Evolutionary conservation across 164 flowering plant genomes (phyloP).

Genomic region (Houttuynia cordata): DNA sequence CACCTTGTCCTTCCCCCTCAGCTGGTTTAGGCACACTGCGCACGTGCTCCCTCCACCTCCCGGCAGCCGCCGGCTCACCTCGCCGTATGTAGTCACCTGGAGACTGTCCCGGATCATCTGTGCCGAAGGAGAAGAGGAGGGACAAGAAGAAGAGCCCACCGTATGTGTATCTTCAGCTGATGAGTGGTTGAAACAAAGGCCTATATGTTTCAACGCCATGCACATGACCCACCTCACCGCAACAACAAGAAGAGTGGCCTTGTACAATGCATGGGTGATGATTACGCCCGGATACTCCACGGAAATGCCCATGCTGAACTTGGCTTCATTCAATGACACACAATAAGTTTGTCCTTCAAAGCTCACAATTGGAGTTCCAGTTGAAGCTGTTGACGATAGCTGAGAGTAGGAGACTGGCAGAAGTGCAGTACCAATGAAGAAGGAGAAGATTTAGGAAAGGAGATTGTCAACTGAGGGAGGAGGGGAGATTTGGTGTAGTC

Average conservation of each 20-base stretch:
- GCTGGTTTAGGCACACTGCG: slow-evolving; percentile 47
- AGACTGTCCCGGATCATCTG: slow-evolving; percentile 19
- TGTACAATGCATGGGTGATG: slow-evolving; percentile 21
- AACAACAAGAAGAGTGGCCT: slow-evolving; percentile 21
- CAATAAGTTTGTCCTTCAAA: no score
- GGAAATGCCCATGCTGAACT: slow-evolving; percentile 25
- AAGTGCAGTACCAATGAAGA: background rate
- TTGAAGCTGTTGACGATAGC: background rate
- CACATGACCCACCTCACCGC: slow-evolving; percentile 27
- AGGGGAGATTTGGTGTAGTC: slow-evolving; percentile 6
- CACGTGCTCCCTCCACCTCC: slow-evolving; percentile 20
- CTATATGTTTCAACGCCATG: slow-evolving; percentile 13
- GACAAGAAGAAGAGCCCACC: background rate
- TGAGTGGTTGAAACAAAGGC: background rate
- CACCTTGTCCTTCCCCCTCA: slow-evolving; percentile 29
- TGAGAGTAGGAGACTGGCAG: background rate
- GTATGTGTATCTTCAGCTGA: background rate
- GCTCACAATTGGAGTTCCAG: background rate
- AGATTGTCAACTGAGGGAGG: background rate
- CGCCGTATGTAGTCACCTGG: slow-evolving; percentile 9
- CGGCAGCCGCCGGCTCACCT: slow-evolving; percentile 3
- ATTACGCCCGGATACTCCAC: slow-evolving; percentile 24
- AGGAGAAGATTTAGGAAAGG: background rate
- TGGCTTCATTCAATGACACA: background rate
- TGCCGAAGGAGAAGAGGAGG: slow-evolving; percentile 10